Evolutionary conservation across 768 basidiomycete species (phyloP).

Genomic region (Auricularia heimuer): DNA sequence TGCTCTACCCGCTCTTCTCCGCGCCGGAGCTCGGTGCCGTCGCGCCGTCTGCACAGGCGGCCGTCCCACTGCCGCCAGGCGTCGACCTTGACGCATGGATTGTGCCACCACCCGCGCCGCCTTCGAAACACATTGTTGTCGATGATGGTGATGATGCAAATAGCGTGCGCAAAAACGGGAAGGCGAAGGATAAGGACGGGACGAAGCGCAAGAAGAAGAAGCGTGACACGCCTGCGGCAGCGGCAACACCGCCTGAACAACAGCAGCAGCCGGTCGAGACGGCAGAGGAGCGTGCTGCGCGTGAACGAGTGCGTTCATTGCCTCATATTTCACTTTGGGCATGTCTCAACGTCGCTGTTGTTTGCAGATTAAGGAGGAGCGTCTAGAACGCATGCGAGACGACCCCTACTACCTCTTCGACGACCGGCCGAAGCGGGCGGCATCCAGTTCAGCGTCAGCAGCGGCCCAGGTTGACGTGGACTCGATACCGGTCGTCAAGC

Average conservation of each 20-base stretch:
- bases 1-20: conserved; percentile 72
- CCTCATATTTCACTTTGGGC: not conserved
- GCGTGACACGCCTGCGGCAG: conserved; percentile 22
- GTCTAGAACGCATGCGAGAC: conserved; percentile 64
- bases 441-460: conserved; percentile 8
- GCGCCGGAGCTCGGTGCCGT: conserved; percentile 81
- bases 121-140: conserved; percentile 20
- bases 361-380: conserved; percentile 60
- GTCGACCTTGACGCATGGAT: conserved; percentile 83
- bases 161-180: conserved; percentile 20
- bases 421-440: conserved; percentile 33
- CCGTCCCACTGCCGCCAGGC: conserved; percentile 72
- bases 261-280: conserved; percentile 32
- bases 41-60: conserved; percentile 66
- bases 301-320: conserved; percentile 49
- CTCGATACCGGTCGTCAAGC: conserved; percentile 78
- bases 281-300: conserved; percentile 46
- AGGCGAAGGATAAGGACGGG: conserved; percentile 29
- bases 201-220: conserved; percentile 23
- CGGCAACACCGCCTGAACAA: conserved; percentile 26
- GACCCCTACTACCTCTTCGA: conserved; percentile 90
- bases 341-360: not conserved
- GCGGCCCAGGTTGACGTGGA: conserved; percentile 55
- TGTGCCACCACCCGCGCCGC: conserved; percentile 45
- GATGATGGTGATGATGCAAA: conserved; percentile 28